phyloP scores from a whole-genome alignment of 805 yeast genomes.

The Wickerhamomyces canadensis region DNA sequence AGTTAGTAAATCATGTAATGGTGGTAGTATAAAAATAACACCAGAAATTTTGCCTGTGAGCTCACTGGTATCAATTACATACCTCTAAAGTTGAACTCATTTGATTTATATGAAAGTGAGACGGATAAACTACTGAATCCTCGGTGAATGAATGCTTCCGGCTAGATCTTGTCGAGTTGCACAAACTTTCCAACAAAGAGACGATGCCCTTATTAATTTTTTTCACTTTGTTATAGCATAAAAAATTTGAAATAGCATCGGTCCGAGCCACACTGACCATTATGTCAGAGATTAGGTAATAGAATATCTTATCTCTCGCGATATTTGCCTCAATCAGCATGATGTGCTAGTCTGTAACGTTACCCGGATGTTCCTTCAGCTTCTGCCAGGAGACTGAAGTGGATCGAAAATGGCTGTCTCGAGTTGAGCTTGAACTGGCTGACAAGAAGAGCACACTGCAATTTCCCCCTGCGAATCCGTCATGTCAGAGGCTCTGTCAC shows the following conservation, averaged over 20 bases:
- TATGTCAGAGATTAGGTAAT: not conserved
- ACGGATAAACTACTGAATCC: not conserved
- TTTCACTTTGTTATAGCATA: too few species aligned
- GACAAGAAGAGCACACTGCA: too few species aligned
- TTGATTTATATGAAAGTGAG: too few species aligned
- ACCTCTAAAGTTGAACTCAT: constrained; percentile 61
- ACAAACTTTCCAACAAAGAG: too few species aligned
- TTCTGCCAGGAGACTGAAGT: not conserved
- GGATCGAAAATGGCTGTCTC: too few species aligned
- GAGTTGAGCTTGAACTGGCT: too few species aligned
- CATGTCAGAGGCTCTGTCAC: constrained; percentile 32
- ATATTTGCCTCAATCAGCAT: not conserved
- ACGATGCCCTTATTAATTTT: too few species aligned
- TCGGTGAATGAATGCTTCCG: not conserved
- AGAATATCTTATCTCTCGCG: constrained; percentile 1
- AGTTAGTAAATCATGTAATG: not conserved
- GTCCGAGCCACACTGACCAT: constrained; percentile 4
- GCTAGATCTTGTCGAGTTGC: too few species aligned
- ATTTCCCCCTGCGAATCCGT: too few species aligned
- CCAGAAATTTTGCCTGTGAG: too few species aligned
- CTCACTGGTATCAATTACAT: constrained; percentile 28
- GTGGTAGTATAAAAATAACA: too few species aligned
- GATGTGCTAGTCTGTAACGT: too few species aligned
- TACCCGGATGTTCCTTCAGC: not conserved
- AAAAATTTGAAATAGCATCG: constrained; percentile 9